Evolutionary conservation across 1,284 basidiomycete species (phyloP), one percentile per base, ranked within the genome.

Genomic region (Cutaneotrichosporon sp.): DNA sequence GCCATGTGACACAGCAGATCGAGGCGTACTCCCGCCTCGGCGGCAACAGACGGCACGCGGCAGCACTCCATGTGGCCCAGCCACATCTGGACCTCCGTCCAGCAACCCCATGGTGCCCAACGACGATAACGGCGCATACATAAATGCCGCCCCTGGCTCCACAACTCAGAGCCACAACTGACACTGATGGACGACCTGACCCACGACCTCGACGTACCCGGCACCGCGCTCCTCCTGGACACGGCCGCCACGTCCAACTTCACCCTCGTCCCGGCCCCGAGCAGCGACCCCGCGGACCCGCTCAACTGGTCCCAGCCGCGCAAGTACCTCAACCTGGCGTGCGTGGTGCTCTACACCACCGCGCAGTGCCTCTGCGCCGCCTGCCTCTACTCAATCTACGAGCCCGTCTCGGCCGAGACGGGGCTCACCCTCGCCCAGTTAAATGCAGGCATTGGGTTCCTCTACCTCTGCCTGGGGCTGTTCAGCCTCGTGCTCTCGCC

Each of bases 331-430:
- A 57, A 65, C 38, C 47, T 67, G 20, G 42, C 49, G 25, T 70
- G 69, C 53, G 43, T 70, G 14, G 58, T 63, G 7, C 43, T 67
- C 5, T 54, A 54, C 36, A 54, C 43, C 67, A 63, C 49, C 60
- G 63, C 66, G 4, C 45, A 57, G 1, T 54, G 58, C 18, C 52
- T 71, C 31, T 50, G 46, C 16, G 62, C 59, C 6, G 59, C 60
- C 4, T 65, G 56, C 25, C 54, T 72, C 5, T 72, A 70, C 49
- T 66, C 70, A 16, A 65, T 72, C 52, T 70, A 68, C 38, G 62
- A 42, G 2, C 70, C 70, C 3, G 47, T 72, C 10, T 54, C 51
- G 8, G 63, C 60, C n/a, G 64, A 56, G 4, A 61, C 69, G 0
- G 67, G 67, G 14, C 62, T 72, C 11, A 59, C 66, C 14, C 63